Evolutionary conservation across 257 asterid species (phyloP).

Genomic region (Eucommia ulmoides): DNA sequence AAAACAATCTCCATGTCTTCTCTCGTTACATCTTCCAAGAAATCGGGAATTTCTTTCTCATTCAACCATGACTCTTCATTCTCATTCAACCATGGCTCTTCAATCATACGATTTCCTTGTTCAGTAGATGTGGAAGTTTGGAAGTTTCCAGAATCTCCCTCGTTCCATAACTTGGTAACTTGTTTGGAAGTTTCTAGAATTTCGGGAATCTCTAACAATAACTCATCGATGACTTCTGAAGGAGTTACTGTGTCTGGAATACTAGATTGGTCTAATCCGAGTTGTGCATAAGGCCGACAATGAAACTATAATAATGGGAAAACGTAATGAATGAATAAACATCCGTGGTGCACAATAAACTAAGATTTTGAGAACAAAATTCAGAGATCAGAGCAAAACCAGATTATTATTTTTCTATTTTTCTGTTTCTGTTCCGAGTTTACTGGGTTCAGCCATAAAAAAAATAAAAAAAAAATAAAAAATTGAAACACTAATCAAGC

Average conservation of each 20-base stretch:
- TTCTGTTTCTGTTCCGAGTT: no score
- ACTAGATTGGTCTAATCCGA: conserved; percentile 68
- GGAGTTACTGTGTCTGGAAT: conserved; percentile 46
- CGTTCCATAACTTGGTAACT: conserved; percentile 38
- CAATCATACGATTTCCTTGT: conserved; percentile 17
- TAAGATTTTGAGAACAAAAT: no score
- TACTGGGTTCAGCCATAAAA: no score
- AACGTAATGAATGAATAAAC: no score
- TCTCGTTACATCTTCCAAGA: conserved; percentile 64
- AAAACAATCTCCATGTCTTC: conserved; percentile 88
- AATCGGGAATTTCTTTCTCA: conserved; percentile 44
- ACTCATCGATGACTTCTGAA: conserved; percentile 48
- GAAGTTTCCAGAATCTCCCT: conserved; percentile 9
- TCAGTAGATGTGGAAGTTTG: conserved; percentile 9
- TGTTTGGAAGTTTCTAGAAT: conserved; percentile 46
- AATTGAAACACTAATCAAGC: no score
- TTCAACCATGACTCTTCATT: conserved; percentile 77
- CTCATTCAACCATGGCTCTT: conserved; percentile 71
- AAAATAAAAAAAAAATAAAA: no score
- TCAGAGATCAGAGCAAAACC: no score
- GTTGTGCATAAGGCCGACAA: conserved; percentile 73
- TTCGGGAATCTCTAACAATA: conserved; percentile 72
- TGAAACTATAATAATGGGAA: no score
- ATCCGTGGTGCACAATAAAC: no score
- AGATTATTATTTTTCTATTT: no score